Base-by-base conservation (phyloP, 1,139 yeast genomes). In the Suhomyces panamericanus region DNA sequence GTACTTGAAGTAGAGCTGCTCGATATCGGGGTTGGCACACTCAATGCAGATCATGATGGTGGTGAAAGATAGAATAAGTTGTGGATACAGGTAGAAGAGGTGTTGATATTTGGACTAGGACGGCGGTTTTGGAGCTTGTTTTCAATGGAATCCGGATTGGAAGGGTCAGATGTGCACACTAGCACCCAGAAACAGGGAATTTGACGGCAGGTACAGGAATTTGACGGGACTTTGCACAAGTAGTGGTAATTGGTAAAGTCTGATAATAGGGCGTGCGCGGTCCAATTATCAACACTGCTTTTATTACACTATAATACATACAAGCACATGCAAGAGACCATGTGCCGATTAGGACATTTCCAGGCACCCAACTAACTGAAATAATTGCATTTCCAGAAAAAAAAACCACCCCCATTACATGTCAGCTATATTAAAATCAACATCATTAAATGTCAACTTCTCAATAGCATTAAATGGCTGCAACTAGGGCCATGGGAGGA, bases 21-120 rank as follows among this genome's bases (percentile, higher is more conserved):
- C 70, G 32, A 85, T 86, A 1, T 60, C 57, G 15, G 85, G 80
- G 41, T 75, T 70, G 15, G 82, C 78, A 64, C 99, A 93, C 63
- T 90, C 96, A 22, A 91, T 86, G 63, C 99, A 93, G 51, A 90
- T 83, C 96, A 91, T 89, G 32, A 35, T 8, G 24, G 24, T 20
- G 24, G 24, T 5, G 24, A 2, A 6, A 20, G 24, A 20, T 6
- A 17, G 20, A 17, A 17, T 4, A 17, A 6, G 24, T 20, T 6
- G 4, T 5, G 24, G 17, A 17, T 17, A 17, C 6, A 6, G 24
- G 6, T 20, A 20, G 24, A 20, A 20, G 24, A 20, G 24, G 24
- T 20, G 8, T 4, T 5, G 24, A 20, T 20, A 6, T 20, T 20
- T 20, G 24, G 24, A 4, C 24, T 6, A 20, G 6, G 24, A 20